Conservation (phyloP, 2,329 filamentous ascomycete genomes). For the Cladobotryum protrusum region DNA sequence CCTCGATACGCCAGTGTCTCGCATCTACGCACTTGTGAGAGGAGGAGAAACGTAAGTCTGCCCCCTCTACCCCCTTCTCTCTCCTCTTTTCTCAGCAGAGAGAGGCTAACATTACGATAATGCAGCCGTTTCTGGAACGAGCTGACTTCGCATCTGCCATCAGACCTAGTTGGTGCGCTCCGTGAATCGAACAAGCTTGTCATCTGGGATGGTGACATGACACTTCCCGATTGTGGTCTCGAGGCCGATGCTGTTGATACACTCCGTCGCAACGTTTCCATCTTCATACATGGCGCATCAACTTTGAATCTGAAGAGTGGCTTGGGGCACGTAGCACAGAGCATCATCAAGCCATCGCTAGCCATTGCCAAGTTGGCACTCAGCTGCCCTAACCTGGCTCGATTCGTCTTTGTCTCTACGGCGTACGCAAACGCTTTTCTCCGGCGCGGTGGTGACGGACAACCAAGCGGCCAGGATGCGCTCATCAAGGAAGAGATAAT, state of each 20-base stretch:
- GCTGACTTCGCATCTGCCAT: not conserved
- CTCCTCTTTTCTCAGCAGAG: not conserved
- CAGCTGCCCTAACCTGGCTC: not conserved
- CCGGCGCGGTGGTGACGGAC: not conserved
- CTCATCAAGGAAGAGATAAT: not conserved
- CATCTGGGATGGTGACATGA: not conserved
- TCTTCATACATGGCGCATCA: slow-evolving; percentile 3
- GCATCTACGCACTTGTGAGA: slow-evolving; percentile 1
- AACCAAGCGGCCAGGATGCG: not conserved
- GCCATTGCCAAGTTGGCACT: not conserved
- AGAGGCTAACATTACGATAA: not conserved
- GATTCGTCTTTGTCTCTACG: slow-evolving; percentile 1
- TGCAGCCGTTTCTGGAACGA: not conserved
- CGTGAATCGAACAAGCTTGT: not conserved
- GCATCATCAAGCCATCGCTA: not conserved
- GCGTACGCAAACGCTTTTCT: not conserved
- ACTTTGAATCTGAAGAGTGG: not conserved
- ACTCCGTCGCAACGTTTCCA: not conserved
- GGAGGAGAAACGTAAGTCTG: slow-evolving; percentile 1
- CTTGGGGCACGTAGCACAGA: not conserved
- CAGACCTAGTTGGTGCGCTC: not conserved
- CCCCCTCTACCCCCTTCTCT: not conserved
- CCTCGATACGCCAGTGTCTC: not conserved
- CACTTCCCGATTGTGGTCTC: not conserved
- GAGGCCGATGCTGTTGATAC: not conserved